These are phyloP conservation scores for Phylloporus arenicola DNA, from an alignment of 768 basidiomycete species.

Conservation along the genomic window DNA sequence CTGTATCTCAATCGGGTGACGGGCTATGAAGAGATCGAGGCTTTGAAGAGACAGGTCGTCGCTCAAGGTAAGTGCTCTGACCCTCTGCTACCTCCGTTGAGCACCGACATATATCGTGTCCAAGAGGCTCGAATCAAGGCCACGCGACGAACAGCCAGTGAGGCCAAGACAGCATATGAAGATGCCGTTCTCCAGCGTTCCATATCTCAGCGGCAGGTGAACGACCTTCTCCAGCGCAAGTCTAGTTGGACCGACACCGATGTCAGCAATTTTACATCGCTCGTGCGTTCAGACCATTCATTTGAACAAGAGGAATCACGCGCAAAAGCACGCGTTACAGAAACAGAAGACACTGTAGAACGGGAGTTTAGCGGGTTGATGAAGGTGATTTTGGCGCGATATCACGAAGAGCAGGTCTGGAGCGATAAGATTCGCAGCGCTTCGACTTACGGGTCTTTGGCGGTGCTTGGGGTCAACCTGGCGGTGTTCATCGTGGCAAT, in stretches of 20 bases:
- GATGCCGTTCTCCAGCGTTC: conserved; percentile 75
- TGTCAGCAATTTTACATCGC: conserved; percentile 79
- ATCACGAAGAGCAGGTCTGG: conserved; percentile 99
- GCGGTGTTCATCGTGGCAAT: conserved; percentile 88
- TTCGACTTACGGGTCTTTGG: conserved; percentile 88
- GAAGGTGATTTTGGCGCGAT: conserved; percentile 82
- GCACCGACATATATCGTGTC: conserved; percentile 11
- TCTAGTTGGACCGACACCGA: conserved; percentile 88
- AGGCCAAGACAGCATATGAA: conserved; percentile 73
- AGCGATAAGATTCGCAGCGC: conserved; percentile 96
- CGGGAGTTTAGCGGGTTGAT: conserved; percentile 83
- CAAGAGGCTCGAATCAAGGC: conserved; percentile 70
- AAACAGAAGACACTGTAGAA: conserved; percentile 78
- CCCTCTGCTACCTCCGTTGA: not conserved
- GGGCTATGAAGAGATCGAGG: conserved; percentile 89
- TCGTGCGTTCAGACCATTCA: conserved; percentile 86
- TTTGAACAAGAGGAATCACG: conserved; percentile 74
- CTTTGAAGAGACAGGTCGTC: conserved; percentile 69
- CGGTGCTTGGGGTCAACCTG: conserved; percentile 82
- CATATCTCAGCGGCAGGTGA: conserved; percentile 89
- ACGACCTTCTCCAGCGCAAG: conserved; percentile 92
- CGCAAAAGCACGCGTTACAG: conserved; percentile 61
- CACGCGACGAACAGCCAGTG: conserved; percentile 60
- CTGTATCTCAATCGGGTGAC: conserved; percentile 79
- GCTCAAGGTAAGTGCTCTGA: conserved; percentile 60